Conservation (phyloP, 352 stramenopile genomes). For the Pythium coloratum region DNA sequence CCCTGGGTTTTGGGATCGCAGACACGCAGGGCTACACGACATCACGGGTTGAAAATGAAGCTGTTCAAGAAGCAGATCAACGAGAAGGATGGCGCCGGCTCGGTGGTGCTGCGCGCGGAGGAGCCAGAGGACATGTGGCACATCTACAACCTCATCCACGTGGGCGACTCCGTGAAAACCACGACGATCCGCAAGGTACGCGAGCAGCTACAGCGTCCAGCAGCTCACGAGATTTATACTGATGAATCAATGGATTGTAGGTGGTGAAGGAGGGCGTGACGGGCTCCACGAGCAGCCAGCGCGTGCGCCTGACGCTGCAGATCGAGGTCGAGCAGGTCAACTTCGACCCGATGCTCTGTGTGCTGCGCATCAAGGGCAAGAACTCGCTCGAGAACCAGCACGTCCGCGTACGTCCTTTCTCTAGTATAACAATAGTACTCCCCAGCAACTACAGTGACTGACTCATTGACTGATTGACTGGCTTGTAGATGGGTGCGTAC, state of each 20-base stretch:
- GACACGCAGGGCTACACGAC: conserved; percentile 1
- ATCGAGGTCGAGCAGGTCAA: conserved; percentile 95
- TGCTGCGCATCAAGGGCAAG: conserved; percentile 94
- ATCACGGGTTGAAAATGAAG: conserved; percentile 82
- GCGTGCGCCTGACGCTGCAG: conserved; percentile 94
- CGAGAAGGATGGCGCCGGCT: conserved; percentile 94
- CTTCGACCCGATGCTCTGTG: conserved; percentile 93
- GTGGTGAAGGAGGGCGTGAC: conserved; percentile 95
- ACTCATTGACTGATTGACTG: conserved; percentile 1
- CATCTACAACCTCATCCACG: conserved; percentile 97
- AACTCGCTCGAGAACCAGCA: conserved; percentile 94
- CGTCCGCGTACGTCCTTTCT: conserved; percentile 80
- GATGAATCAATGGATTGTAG: conserved; percentile 31
- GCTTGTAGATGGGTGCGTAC: conserved; percentile 91
- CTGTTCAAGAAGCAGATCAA: conserved; percentile 91
- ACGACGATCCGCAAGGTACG: conserved; percentile 97
- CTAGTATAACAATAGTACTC: neutral
- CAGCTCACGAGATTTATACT: conserved; percentile 1
- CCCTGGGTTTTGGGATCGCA: conserved; percentile 1
- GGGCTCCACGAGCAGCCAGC: conserved; percentile 93
- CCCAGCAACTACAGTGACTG: neutral
- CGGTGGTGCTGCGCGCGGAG: conserved; percentile 92
- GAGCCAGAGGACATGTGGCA: conserved; percentile 99
- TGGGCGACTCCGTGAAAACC: conserved; percentile 93
- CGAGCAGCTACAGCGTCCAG: neutral